Percentiles rank a stretch among this genome's conserved stretches.
Evolutionary conservation across 139 green algal genomes (phyloP).

Genomic region (Chlamydomonas sp.): DNA sequence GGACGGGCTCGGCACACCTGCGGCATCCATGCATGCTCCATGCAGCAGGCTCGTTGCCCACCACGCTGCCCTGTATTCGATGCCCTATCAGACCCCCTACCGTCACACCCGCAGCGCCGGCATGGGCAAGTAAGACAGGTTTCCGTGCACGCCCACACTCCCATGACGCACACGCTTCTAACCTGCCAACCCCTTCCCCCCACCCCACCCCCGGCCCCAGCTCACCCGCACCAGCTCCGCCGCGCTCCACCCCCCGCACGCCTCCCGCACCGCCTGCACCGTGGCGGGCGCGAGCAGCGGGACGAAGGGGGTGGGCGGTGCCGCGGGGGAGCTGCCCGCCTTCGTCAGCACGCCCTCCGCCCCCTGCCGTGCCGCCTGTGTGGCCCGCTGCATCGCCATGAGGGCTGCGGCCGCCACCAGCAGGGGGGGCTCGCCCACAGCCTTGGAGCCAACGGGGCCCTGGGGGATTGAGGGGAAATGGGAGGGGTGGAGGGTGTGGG

Average conservation of each 20-base stretch:
- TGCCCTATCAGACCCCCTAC: no score
- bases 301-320: not conserved
- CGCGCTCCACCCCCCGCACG: constrained; percentile 22
- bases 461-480: not conserved
- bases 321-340: no score
- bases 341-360: not conserved
- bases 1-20: no score
- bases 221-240: constrained; percentile 1
- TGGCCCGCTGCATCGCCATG: constrained; percentile 37
- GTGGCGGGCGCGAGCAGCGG: constrained; percentile 36
- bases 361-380: not conserved
- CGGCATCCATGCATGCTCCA: no score
- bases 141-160: no score
- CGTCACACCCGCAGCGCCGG: no score
- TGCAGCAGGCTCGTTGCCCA: no score
- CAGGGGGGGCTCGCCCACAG: constrained; percentile 56
- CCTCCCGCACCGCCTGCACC: constrained; percentile 22
- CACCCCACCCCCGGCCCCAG: no score
- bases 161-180: no score
- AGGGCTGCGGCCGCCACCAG: constrained; percentile 42
- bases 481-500: constrained; percentile 12
- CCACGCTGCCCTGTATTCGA: no score
- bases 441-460: constrained; percentile 59
- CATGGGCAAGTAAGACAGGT: no score
- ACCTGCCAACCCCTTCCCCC: no score